Evolutionary conservation across 116 monocot species (phyloP).

Genomic region (Papilionanthe hybrid): DNA sequence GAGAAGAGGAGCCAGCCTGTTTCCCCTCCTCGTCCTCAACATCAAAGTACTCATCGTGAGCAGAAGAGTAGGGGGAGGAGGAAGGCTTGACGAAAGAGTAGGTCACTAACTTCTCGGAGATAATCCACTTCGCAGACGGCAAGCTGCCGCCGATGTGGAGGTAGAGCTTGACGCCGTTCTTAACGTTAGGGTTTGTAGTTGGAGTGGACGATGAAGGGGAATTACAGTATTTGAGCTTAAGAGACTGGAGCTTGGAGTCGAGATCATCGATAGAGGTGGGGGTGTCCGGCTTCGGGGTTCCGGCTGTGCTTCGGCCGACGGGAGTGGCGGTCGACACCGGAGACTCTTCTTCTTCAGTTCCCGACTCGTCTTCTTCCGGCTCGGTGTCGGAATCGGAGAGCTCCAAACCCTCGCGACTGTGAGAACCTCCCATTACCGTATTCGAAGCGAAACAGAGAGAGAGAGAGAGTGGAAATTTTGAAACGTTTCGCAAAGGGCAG

Average conservation of each 20-base stretch:
- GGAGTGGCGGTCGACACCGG: slow-evolving; percentile 5
- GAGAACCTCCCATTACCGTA: slow-evolving; percentile 75
- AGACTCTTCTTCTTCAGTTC: slow-evolving; percentile 19
- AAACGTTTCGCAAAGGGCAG: background rate
- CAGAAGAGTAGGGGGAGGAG: background rate
- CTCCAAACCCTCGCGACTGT: slow-evolving; percentile 76
- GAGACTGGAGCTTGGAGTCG: slow-evolving; percentile 63
- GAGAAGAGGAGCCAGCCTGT: background rate
- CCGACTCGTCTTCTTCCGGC: slow-evolving; percentile 19
- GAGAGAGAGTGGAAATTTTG: background rate
- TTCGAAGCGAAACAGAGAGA: background rate
- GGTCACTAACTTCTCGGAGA: slow-evolving; percentile 53
- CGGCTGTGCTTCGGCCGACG: background rate
- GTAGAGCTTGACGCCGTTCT: slow-evolving; percentile 65
- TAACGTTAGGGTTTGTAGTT: slow-evolving; percentile 19
- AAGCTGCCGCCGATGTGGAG: slow-evolving; percentile 76
- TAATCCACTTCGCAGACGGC: slow-evolving; percentile 63
- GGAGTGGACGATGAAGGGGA: slow-evolving; percentile 14
- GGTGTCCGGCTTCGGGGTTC: background rate
- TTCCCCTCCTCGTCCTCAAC: slow-evolving; percentile 5
- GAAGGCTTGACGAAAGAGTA: slow-evolving; percentile 58
- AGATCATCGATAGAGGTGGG: slow-evolving; percentile 43
- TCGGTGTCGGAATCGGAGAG: slow-evolving; percentile 58
- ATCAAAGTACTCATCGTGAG: slow-evolving; percentile 1
- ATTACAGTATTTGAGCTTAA: slow-evolving; percentile 80